phyloP scores from a whole-genome alignment of 176 grass and related monocot genomes.

The Typha latifolia region DNA sequence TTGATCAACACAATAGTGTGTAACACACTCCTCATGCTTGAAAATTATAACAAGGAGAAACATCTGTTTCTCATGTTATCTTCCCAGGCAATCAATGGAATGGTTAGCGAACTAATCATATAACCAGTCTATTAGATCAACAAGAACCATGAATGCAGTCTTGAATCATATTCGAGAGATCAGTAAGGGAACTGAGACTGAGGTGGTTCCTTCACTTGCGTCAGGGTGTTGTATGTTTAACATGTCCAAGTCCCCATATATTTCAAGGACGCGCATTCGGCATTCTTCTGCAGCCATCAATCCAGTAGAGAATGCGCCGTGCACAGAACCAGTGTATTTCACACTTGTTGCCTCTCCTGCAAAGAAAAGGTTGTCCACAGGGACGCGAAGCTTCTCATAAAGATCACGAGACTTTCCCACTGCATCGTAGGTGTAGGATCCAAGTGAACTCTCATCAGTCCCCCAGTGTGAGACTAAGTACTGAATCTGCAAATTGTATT shows the following conservation, averaged over 20 bases:
- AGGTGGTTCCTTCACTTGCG: conserved; percentile 43
- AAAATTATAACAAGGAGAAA: no score
- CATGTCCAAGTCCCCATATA: conserved; percentile 60
- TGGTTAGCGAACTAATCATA: no score
- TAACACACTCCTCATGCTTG: no score
- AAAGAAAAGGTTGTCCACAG: conserved; percentile 94
- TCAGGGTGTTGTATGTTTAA: conserved; percentile 61
- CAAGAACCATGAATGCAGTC: no score
- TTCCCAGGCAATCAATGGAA: no score
- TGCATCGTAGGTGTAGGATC: conserved; percentile 89
- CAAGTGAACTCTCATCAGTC: conserved; percentile 69
- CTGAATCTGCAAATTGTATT: conserved; percentile 47
- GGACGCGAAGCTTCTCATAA: conserved; percentile 81
- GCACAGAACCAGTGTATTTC: conserved; percentile 86
- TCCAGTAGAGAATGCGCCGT: conserved; percentile 85
- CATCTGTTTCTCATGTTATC: no score
- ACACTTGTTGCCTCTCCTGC: conserved; percentile 87
- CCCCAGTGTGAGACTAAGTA: conserved; percentile 92
- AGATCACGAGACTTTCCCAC: conserved; percentile 69
- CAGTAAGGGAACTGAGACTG: conserved; percentile 70
- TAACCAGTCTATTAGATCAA: no score
- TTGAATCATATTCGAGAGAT: conserved; percentile 69
- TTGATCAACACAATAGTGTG: no score
- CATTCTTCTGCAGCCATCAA: conserved; percentile 87
- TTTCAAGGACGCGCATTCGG: conserved; percentile 77